phyloP scores from a whole-genome alignment of 805 yeast genomes.

The Candida rishiriensis region DNA sequence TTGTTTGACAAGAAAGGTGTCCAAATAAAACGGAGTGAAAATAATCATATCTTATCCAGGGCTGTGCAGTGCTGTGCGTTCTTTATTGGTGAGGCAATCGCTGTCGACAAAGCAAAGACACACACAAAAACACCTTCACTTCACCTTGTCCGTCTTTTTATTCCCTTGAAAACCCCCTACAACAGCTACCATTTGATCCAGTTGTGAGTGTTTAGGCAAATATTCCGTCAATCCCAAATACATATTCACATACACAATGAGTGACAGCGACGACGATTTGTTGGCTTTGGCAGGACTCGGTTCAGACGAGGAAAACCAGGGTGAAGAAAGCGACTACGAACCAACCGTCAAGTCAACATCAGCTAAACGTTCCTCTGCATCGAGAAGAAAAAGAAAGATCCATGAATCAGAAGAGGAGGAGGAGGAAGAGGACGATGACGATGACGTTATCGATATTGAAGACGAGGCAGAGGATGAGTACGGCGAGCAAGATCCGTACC shows the following conservation, averaged over 20 bases:
- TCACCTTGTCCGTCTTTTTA: too few relatives aligned
- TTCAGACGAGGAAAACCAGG: constrained; percentile 39
- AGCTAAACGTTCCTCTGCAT: constrained; percentile 13
- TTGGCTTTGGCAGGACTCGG: constrained; percentile 89
- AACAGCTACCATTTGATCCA: too few relatives aligned
- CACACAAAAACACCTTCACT: too few relatives aligned
- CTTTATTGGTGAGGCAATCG: too few relatives aligned
- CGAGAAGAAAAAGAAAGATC: constrained; percentile 19
- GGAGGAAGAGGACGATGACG: constrained; percentile 33
- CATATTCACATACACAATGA: constrained; percentile 29
- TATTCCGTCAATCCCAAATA: too few relatives aligned
- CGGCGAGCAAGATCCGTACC: constrained; percentile 70
- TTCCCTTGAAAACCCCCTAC: too few relatives aligned
- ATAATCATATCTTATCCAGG: too few relatives aligned
- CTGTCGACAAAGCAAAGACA: too few relatives aligned
- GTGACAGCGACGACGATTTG: constrained; percentile 91
- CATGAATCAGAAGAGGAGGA: constrained; percentile 24
- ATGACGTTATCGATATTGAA: constrained; percentile 16
- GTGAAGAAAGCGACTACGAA: constrained; percentile 32
- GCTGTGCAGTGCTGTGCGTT: too few relatives aligned
- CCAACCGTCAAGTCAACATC: constrained; percentile 29
- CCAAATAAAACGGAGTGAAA: too few relatives aligned
- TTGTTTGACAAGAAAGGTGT: too few relatives aligned
- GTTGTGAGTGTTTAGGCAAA: too few relatives aligned
- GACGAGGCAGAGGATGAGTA: constrained; percentile 35